Evolutionary conservation across 352 stramenopile species (phyloP).

Genomic region (Phytopythium montanum): DNA sequence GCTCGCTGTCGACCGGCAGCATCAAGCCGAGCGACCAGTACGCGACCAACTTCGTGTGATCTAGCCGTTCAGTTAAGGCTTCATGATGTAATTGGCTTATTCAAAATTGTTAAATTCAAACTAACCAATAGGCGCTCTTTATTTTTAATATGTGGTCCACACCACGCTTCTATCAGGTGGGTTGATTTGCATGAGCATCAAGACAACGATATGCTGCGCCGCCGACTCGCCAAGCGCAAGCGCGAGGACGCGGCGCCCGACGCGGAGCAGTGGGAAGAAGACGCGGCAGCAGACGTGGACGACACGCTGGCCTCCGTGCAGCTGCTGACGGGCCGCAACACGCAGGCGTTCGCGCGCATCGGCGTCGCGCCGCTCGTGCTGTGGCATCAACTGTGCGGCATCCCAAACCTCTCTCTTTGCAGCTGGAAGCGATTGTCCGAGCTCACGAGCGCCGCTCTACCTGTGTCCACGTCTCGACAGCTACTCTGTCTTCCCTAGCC

Average conservation of each 20-base stretch:
- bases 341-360: conserved; percentile 26
- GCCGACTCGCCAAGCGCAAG: conserved; percentile 23
- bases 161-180: not conserved
- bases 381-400: conserved; percentile 52
- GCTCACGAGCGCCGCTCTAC: not conserved
- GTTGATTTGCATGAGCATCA: not conserved
- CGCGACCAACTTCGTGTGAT: conserved; percentile 36
- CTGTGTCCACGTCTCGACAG: conserved; percentile 17
- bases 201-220: conserved; percentile 17
- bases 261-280: conserved; percentile 19
- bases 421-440: not conserved
- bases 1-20: conserved; percentile 11
- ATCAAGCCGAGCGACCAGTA: conserved; percentile 28
- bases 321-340: conserved; percentile 40
- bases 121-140: not conserved
- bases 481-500: conserved; percentile 53
- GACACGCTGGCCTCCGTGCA: conserved; percentile 52
- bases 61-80: not conserved
- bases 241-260: conserved; percentile 4
- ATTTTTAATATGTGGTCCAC: not conserved
- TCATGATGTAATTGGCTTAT: not conserved
- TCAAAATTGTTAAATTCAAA: not conserved
- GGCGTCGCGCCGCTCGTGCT: conserved; percentile 38
- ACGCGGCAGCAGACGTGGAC: conserved; percentile 30
- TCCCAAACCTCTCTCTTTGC: not conserved